These are phyloP conservation scores for Gossypium longicalyx DNA, from an alignment of 345 rosid genomes.

Conservation along the genomic window DNA sequence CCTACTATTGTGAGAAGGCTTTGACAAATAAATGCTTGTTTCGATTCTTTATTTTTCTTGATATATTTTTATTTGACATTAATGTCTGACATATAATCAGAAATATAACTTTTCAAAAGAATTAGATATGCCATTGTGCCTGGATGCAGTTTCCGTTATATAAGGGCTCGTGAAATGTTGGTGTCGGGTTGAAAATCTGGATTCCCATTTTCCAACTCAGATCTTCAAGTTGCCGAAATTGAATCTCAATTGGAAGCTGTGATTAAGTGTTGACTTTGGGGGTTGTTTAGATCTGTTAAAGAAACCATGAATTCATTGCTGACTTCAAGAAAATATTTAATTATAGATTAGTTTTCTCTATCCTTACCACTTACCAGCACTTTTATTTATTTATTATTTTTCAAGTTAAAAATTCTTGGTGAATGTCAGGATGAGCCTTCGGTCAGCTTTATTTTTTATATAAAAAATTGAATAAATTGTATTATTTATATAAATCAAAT, in stretches of 20 bases:
- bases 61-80: no score
- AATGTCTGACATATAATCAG: no score
- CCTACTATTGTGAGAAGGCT: not conserved
- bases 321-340: not conserved
- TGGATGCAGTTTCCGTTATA: no score
- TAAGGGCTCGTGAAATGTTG: not conserved
- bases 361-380: not conserved
- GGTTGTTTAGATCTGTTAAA: not conserved
- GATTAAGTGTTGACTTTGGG: not conserved
- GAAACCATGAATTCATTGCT: not conserved
- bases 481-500: no score
- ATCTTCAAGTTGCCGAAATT: not conserved
- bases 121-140: no score
- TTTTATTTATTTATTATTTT: not conserved
- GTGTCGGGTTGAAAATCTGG: not conserved
- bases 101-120: no score
- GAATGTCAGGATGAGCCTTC: not conserved
- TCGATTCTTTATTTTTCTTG: not conserved
- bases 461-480: no score
- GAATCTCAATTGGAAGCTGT: not conserved
- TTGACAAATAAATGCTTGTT: not conserved
- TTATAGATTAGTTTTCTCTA: not conserved
- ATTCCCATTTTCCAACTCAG: not conserved
- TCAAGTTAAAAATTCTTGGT: not conserved
- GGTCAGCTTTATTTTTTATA: no score